phyloP scores from a whole-genome alignment of 2,329 filamentous ascomycete genomes.

The Sclerotinia nivalis region DNA sequence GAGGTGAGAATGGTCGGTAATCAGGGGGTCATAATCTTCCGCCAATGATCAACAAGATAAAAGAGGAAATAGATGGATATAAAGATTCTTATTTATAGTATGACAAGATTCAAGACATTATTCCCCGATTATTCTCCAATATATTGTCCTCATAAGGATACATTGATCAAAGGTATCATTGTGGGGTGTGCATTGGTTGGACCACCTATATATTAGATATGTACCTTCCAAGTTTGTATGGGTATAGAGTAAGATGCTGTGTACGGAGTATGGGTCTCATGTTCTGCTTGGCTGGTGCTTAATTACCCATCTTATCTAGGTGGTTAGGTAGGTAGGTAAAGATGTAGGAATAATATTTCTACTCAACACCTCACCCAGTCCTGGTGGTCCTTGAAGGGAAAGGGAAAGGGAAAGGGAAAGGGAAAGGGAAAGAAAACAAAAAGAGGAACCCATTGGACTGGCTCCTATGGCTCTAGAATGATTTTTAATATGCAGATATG shows the following conservation, averaged over 20 bases:
- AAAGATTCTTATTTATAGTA: not conserved
- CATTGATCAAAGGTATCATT: not conserved
- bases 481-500: not conserved
- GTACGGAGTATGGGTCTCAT: not conserved
- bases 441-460: not conserved
- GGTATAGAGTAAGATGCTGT: not conserved
- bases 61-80: constrained; percentile 8
- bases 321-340: not conserved
- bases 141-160: not conserved
- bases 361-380: not conserved
- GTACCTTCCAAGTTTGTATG: not conserved
- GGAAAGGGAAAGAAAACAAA: not conserved
- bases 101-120: not conserved
- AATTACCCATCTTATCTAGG: too few relatives aligned
- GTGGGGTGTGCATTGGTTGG: not conserved
- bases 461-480: not conserved
- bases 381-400: not conserved
- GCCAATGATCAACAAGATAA: constrained; percentile 12
- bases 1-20: constrained; percentile 18
- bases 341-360: not conserved
- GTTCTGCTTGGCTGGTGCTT: not conserved
- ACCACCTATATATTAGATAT: not conserved
- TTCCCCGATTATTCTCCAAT: not conserved
- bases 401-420: too few relatives aligned
- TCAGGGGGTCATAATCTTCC: constrained; percentile 23